A percentile compares a stretch with the other conserved stretches of the same genome.
Conservation (phyloP, 805 yeast species). For the Helenozyma rhizophorensis region DNA sequence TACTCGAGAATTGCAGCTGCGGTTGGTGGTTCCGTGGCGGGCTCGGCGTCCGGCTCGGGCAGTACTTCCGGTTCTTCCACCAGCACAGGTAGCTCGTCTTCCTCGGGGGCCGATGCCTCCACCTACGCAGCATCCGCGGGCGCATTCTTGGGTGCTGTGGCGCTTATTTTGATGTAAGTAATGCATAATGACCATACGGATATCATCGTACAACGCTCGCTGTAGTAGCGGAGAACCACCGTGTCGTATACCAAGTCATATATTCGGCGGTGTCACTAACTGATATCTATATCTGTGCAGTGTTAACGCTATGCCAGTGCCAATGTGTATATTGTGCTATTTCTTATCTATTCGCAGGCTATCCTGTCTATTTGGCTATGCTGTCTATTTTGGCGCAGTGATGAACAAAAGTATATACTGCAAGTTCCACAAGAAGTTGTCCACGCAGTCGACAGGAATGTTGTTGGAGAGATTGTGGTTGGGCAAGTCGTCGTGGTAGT, state of each 20-base stretch:
- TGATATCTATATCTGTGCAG: too few species aligned
- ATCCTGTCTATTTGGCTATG: too few species aligned
- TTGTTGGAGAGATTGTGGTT: slow-evolving; percentile 10
- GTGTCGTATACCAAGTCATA: too few species aligned
- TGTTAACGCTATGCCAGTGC: too few species aligned
- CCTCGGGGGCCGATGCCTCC: slow-evolving; percentile 9
- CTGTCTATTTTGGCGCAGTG: slow-evolving; percentile 21
- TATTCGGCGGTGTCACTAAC: too few species aligned
- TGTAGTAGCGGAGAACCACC: too few species aligned
- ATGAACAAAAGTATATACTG: slow-evolving; percentile 32
- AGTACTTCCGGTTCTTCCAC: neutral
- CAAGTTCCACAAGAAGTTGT: slow-evolving; percentile 38
- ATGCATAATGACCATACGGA: neutral
- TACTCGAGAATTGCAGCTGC: slow-evolving; percentile 19
- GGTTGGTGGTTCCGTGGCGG: slow-evolving; percentile 10
- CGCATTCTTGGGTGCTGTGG: slow-evolving; percentile 30
- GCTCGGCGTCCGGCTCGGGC: slow-evolving; percentile 2
- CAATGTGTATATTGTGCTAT: too few species aligned
- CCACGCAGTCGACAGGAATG: slow-evolving; percentile 36
- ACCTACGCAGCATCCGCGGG: slow-evolving; percentile 24
- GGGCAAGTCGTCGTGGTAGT: slow-evolving; percentile 5
- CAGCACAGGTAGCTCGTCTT: neutral
- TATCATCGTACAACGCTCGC: neutral
- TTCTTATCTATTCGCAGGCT: too few species aligned
- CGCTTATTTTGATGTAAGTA: slow-evolving; percentile 27